phyloP scores from a whole-genome alignment of 2,329 filamentous ascomycete genomes.

The Trichoderma asperellum region DNA sequence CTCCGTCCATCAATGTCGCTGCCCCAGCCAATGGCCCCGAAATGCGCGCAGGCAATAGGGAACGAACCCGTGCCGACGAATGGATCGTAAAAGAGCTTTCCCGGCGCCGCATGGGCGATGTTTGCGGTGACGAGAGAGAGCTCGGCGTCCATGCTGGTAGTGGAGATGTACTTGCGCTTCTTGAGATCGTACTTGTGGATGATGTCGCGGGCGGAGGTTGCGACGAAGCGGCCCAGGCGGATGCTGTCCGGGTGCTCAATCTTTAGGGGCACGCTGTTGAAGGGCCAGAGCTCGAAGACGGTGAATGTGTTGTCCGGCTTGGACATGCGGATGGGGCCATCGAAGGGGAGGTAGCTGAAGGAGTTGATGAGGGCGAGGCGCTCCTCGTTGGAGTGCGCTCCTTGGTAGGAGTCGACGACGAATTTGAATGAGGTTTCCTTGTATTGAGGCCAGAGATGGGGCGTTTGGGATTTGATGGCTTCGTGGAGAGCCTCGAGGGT shows the following conservation, averaged over 20 bases:
- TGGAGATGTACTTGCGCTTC: constrained; percentile 90
- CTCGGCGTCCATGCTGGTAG: constrained; percentile 96
- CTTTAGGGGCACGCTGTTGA: constrained; percentile 53
- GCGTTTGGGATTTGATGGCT: constrained; percentile 62
- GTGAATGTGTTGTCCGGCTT: constrained; percentile 74
- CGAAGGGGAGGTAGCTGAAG: constrained; percentile 77
- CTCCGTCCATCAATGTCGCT: constrained; percentile 93
- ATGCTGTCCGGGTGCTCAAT: constrained; percentile 60
- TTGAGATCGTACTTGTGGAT: constrained; percentile 83
- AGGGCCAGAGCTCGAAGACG: constrained; percentile 80
- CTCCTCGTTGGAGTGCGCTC: constrained; percentile 64
- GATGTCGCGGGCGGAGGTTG: constrained; percentile 66
- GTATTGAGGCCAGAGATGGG: constrained; percentile 70
- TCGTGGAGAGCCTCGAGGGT: constrained; percentile 71
- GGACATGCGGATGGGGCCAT: constrained; percentile 77
- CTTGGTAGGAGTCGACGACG: constrained; percentile 79
- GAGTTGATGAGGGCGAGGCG: constrained; percentile 79
- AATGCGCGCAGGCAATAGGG: constrained; percentile 85
- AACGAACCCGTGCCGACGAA: constrained; percentile 97
- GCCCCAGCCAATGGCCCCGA: constrained; percentile 80
- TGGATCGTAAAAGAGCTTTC: constrained; percentile 89
- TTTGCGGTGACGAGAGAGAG: constrained; percentile 91
- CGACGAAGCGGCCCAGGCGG: constrained; percentile 75
- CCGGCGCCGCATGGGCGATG: constrained; percentile 78
- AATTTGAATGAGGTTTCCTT: constrained; percentile 76